phyloP scores from a whole-genome alignment of 163 green algal species.

The Scenedesmus sp. region DNA sequence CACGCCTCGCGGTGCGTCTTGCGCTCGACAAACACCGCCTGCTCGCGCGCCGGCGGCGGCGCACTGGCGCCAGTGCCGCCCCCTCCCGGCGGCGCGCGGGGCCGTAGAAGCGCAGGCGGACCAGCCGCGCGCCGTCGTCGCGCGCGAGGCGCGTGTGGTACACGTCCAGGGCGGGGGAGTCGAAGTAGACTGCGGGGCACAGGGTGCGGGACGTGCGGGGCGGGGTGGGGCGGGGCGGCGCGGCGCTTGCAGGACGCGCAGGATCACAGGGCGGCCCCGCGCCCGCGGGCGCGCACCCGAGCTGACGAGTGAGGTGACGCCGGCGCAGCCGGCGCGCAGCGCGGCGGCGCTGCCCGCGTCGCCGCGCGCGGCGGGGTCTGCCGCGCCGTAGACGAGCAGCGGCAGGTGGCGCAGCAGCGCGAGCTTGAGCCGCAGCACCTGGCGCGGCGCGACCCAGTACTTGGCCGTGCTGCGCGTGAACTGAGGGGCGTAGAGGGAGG shows the following conservation, averaged over 20 bases:
- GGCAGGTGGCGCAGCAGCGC: constrained; percentile 90
- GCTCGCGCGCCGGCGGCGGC: constrained; percentile 11
- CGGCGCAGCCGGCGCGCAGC: not conserved
- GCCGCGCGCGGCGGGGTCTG: constrained; percentile 5
- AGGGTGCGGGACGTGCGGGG: no score
- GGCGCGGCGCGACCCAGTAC: constrained; percentile 83
- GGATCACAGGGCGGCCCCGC: not conserved
- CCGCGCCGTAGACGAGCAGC: constrained; percentile 76
- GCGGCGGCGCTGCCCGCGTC: constrained; percentile 7
- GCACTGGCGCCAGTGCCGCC: not conserved
- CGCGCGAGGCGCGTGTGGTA: constrained; percentile 75
- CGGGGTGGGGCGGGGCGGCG: no score
- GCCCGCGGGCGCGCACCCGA: not conserved
- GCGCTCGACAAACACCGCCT: constrained; percentile 81
- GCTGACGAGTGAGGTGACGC: constrained; percentile 25
- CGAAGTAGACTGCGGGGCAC: constrained; percentile 53
- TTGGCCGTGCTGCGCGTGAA: constrained; percentile 74
- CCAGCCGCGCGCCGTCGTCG: constrained; percentile 65
- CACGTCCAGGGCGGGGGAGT: constrained; percentile 53
- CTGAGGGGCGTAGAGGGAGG: constrained; percentile 8
- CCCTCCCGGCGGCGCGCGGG: constrained; percentile 29
- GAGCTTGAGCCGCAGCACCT: constrained; percentile 86
- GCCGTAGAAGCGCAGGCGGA: constrained; percentile 55
- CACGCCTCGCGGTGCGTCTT: constrained; percentile 84
- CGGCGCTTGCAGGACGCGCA: no score